Conservation (phyloP, 2,329 filamentous ascomycete genomes). For the Pseudonectria foliicola region DNA sequence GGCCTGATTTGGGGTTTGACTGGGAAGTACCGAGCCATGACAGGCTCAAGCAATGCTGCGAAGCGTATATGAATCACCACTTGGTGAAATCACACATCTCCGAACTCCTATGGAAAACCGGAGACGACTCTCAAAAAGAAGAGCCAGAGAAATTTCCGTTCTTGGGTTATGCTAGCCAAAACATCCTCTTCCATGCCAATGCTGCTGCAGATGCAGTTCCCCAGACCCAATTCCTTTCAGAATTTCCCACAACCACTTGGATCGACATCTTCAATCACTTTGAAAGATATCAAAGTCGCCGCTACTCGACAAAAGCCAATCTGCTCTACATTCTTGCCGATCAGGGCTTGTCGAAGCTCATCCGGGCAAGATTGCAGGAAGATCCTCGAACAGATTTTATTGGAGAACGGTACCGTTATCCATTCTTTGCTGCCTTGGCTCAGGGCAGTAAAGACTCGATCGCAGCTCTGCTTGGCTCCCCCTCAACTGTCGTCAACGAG, state of each 20-base stretch:
- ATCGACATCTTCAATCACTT: slow-evolving; percentile 24
- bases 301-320: slow-evolving; percentile 18
- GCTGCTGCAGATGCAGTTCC: slow-evolving; percentile 19
- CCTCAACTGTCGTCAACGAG: slow-evolving; percentile 4
- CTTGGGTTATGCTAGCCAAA: slow-evolving; percentile 35
- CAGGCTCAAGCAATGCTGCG: slow-evolving; percentile 36
- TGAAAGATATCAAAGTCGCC: slow-evolving; percentile 16
- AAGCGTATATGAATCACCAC: slow-evolving; percentile 27
- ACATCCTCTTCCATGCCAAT: slow-evolving; percentile 36
- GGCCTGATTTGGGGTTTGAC: slow-evolving; percentile 25
- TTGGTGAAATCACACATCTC: background rate
- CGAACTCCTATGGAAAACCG: background rate
- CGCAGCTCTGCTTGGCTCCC: slow-evolving; percentile 11
- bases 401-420: slow-evolving; percentile 24
- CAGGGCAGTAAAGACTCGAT: slow-evolving; percentile 21
- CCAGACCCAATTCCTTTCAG: slow-evolving; percentile 25
- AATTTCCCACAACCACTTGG: slow-evolving; percentile 23
- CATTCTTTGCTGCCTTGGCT: slow-evolving; percentile 30
- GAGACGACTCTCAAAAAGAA: background rate
- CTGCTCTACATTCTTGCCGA: slow-evolving; percentile 31
- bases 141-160: slow-evolving; percentile 31
- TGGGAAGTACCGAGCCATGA: slow-evolving; percentile 33
- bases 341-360: slow-evolving; percentile 15
- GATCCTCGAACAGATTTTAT: slow-evolving; percentile 15
- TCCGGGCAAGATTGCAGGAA: slow-evolving; percentile 18